Conservation (phyloP, 1,284 basidiomycete species). For the Papiliotrema nemorosa region DNA sequence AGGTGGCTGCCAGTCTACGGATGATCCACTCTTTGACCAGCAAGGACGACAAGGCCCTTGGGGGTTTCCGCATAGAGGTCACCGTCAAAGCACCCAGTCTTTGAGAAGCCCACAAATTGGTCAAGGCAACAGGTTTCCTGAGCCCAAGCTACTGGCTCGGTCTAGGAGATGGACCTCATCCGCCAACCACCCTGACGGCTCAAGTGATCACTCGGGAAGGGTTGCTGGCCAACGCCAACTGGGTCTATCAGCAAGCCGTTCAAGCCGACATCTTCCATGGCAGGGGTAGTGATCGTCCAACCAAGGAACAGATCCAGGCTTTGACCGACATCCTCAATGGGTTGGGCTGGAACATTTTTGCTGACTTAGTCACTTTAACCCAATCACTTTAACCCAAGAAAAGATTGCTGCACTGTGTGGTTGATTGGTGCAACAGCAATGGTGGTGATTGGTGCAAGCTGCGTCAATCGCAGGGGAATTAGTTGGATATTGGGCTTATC, state of each 20-base stretch:
- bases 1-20: background rate
- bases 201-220: constrained; percentile 5
- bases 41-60: constrained; percentile 2
- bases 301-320: constrained; percentile 4
- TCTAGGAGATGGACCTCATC: background rate
- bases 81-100: constrained; percentile 7
- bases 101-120: background rate
- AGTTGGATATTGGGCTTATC: too few relatives aligned
- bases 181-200: background rate
- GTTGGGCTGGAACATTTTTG: constrained; percentile 13
- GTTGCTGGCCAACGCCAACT: constrained; percentile 12
- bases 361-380: too few relatives aligned
- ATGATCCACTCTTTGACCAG: constrained; percentile 6
- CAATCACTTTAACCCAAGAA: too few relatives aligned
- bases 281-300: background rate
- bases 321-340: constrained; percentile 11
- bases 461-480: too few relatives aligned
- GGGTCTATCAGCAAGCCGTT: constrained; percentile 8
- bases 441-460: too few relatives aligned
- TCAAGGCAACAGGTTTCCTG: constrained; percentile 1
- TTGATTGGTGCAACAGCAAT: too few relatives aligned
- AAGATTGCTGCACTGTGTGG: too few relatives aligned
- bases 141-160: constrained; percentile 6
- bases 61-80: constrained; percentile 11
- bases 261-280: constrained; percentile 4